A percentile compares a stretch with the other conserved stretches of the same genome.
These are phyloP conservation scores for Tulasnella sp. DNA, from an alignment of 768 basidiomycete genomes.

Conservation along the genomic window DNA sequence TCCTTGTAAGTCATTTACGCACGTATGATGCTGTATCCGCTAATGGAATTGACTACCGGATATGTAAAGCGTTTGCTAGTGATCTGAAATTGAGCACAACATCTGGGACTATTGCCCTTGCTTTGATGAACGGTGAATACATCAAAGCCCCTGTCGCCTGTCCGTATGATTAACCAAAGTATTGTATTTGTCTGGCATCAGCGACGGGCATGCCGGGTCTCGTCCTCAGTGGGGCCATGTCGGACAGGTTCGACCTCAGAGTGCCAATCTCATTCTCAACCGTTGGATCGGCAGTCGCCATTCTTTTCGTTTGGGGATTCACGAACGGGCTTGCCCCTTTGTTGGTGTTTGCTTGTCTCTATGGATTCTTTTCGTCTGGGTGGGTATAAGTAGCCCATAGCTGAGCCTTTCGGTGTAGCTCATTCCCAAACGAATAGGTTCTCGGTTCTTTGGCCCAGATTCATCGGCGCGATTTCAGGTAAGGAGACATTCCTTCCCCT, in stretches of 20 bases:
- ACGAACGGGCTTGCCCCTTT: not conserved
- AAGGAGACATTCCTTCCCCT: not conserved
- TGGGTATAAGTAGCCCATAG: not conserved
- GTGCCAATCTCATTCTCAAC: not conserved
- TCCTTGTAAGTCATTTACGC: not conserved
- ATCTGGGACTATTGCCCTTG: not conserved
- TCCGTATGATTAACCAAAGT: no score
- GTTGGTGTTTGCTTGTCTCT: constrained; percentile 5
- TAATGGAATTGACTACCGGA: no score
- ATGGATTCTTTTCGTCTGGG: constrained; percentile 3
- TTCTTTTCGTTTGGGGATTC: constrained; percentile 9
- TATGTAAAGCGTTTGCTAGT: not conserved
- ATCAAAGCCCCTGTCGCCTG: not conserved
- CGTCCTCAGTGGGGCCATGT: not conserved
- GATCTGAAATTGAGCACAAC: constrained; percentile 5
- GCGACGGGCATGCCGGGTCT: not conserved
- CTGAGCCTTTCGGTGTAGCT: no score
- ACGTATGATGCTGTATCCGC: no score
- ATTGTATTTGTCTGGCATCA: not conserved
- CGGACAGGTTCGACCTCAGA: not conserved
- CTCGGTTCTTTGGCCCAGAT: constrained; percentile 7
- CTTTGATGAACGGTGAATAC: constrained; percentile 8
- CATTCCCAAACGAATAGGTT: not conserved
- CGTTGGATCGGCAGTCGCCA: not conserved
- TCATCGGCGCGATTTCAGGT: constrained; percentile 6